Evolutionary conservation across 768 basidiomycete genomes (phyloP).

Genomic region (Suillus fuscotomentosus): DNA sequence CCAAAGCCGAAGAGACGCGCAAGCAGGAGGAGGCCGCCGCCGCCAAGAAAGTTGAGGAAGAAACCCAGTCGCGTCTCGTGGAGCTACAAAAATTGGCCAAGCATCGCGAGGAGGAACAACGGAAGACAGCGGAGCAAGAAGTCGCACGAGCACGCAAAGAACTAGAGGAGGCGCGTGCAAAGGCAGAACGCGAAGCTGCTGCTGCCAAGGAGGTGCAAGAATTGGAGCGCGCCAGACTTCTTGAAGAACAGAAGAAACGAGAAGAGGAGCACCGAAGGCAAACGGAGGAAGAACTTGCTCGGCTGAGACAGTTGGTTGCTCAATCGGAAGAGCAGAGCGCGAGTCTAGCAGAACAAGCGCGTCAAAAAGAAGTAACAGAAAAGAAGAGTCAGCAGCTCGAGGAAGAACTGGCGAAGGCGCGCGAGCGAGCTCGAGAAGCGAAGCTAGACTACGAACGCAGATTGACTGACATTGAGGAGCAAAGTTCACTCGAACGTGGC

Average conservation of each 20-base stretch:
- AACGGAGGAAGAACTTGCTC: conserved; percentile 24
- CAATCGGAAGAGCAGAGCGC: conserved; percentile 29
- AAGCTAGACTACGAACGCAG: conserved; percentile 23
- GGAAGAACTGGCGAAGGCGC: conserved; percentile 29
- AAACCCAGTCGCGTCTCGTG: conserved; percentile 18
- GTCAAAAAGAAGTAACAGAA: conserved; percentile 26
- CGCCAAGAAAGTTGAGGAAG: conserved; percentile 18
- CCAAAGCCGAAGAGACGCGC: conserved; percentile 16
- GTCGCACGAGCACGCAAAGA: conserved; percentile 20
- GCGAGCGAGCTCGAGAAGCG: conserved; percentile 25
- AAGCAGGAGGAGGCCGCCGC: conserved; percentile 22
- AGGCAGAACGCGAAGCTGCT: conserved; percentile 20
- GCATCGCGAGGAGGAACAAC: conserved; percentile 22
- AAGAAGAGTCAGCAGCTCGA: conserved; percentile 28
- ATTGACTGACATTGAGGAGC: conserved; percentile 17
- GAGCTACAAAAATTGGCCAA: conserved; percentile 26
- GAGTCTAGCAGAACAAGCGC: conserved; percentile 25
- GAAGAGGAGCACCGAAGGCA: conserved; percentile 31
- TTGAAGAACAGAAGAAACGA: conserved; percentile 30
- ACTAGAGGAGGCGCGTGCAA: conserved; percentile 21
- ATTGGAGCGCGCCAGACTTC: conserved; percentile 21
- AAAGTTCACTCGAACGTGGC: neutral
- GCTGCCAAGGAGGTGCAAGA: conserved; percentile 30
- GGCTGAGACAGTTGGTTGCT: conserved; percentile 22
- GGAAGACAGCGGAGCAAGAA: conserved; percentile 27